These are phyloP conservation scores for Linnemannia zychae DNA, from an alignment of 192 early-diverging fungal species.

Conservation along the genomic window DNA sequence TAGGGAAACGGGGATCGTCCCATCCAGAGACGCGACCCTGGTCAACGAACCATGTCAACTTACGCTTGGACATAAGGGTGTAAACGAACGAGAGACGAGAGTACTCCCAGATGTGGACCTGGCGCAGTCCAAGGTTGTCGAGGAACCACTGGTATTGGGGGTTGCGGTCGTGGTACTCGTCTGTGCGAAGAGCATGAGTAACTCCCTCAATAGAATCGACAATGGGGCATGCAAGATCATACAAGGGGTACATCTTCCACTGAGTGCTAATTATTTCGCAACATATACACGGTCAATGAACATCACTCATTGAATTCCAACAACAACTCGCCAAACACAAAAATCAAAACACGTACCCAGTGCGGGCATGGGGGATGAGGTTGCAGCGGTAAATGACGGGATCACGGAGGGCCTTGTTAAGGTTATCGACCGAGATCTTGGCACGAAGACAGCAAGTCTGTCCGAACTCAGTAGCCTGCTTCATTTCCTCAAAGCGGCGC, in stretches of 20 bases:
- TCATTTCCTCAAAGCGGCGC: slow-evolving; percentile 93
- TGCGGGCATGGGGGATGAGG: slow-evolving; percentile 88
- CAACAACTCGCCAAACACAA: not conserved
- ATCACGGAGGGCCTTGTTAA: slow-evolving; percentile 95
- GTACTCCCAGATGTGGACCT: slow-evolving; percentile 95
- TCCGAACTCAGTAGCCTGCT: slow-evolving; percentile 84
- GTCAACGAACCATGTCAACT: slow-evolving; percentile 97
- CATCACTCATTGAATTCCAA: not conserved
- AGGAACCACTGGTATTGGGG: slow-evolving; percentile 98
- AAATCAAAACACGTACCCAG: slow-evolving; percentile 67
- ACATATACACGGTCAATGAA: not conserved
- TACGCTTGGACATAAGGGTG: slow-evolving; percentile 98
- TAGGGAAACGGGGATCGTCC: slow-evolving; percentile 95
- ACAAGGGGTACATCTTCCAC: slow-evolving; percentile 99
- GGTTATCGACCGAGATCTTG: slow-evolving; percentile 91
- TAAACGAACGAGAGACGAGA: slow-evolving; percentile 96
- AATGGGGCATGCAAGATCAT: slow-evolving; percentile 98
- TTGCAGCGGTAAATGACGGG: slow-evolving; percentile 98
- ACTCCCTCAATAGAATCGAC: slow-evolving; percentile 98
- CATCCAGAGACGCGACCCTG: slow-evolving; percentile 85
- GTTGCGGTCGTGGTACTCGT: slow-evolving; percentile 99
- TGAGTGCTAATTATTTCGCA: slow-evolving; percentile 55
- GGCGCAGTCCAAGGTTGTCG: slow-evolving; percentile 84
- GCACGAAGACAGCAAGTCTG: slow-evolving; percentile 90
- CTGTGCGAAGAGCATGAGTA: slow-evolving; percentile 96